These are phyloP conservation scores for Russula earlei DNA, from an alignment of 768 basidiomycete species.

Conservation along the genomic window DNA sequence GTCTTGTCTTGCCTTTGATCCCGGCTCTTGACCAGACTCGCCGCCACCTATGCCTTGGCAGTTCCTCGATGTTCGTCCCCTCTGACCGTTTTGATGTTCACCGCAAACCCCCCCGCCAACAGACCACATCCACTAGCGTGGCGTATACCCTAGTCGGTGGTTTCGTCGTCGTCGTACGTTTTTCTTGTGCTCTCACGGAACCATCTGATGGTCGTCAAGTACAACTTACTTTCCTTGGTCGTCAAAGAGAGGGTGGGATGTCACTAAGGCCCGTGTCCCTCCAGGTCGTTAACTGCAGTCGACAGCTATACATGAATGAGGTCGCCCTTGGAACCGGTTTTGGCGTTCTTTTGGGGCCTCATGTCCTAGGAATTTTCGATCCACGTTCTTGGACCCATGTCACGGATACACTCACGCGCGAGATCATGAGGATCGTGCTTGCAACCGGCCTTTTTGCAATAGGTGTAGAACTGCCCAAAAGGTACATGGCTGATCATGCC, in stretches of 20 bases:
- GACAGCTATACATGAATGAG: constrained; percentile 80
- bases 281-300: not conserved
- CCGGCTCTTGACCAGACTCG: too few species aligned
- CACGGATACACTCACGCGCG: constrained; percentile 62
- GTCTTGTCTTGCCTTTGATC: too few species aligned
- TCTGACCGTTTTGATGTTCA: constrained; percentile 4
- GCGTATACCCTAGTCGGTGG: constrained; percentile 59
- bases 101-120: constrained; percentile 22
- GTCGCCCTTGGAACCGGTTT: constrained; percentile 82
- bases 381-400: constrained; percentile 62
- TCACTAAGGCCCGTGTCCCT: not conserved
- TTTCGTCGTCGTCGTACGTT: constrained; percentile 38
- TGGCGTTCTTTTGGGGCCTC: constrained; percentile 59
- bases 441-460: constrained; percentile 91
- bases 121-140: constrained; percentile 46
- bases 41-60: constrained; percentile 7
- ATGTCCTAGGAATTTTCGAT: constrained; percentile 60
- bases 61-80: constrained; percentile 19
- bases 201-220: constrained; percentile 37
- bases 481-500: constrained; percentile 75
- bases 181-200: not conserved
- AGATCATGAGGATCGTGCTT: constrained; percentile 81
- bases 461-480: constrained; percentile 83
- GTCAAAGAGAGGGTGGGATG: constrained; percentile 65
- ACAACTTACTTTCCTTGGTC: constrained; percentile 74